Evolutionary conservation across 2,329 filamentous ascomycete genomes (phyloP).

Genomic region (Alternaria ethzedia): DNA sequence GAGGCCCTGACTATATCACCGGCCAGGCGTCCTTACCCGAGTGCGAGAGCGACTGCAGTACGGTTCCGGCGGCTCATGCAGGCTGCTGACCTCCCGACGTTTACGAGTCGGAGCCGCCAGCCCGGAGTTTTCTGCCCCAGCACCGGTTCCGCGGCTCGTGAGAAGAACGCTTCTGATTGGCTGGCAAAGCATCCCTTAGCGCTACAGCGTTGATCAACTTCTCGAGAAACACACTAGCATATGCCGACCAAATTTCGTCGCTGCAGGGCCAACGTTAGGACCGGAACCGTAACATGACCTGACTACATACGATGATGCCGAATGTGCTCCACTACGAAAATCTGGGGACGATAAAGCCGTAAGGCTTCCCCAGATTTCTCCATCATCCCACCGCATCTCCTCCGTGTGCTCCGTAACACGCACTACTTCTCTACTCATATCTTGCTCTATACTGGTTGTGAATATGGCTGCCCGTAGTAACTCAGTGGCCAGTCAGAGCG

Average conservation of each 20-base stretch:
- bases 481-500: slow-evolving; percentile 22
- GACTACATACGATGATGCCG: slow-evolving; percentile 35
- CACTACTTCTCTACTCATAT: background rate
- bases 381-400: slow-evolving; percentile 2
- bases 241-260: background rate
- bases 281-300: slow-evolving; percentile 6
- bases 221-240: background rate
- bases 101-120: background rate
- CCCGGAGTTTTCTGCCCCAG: background rate
- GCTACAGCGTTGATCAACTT: background rate
- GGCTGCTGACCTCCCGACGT: background rate
- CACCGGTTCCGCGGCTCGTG: background rate
- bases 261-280: background rate
- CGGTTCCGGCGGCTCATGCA: slow-evolving; percentile 6
- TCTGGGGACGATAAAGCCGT: slow-evolving; percentile 71
- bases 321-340: slow-evolving; percentile 69
- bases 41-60: background rate
- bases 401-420: background rate
- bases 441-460: background rate
- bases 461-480: slow-evolving; percentile 13
- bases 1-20: background rate
- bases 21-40: background rate
- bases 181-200: background rate
- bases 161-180: background rate
- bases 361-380: slow-evolving; percentile 31